Evolutionary conservation across 23 red algal species (phyloP).

Genomic region (Gracilariopsis chorda): DNA sequence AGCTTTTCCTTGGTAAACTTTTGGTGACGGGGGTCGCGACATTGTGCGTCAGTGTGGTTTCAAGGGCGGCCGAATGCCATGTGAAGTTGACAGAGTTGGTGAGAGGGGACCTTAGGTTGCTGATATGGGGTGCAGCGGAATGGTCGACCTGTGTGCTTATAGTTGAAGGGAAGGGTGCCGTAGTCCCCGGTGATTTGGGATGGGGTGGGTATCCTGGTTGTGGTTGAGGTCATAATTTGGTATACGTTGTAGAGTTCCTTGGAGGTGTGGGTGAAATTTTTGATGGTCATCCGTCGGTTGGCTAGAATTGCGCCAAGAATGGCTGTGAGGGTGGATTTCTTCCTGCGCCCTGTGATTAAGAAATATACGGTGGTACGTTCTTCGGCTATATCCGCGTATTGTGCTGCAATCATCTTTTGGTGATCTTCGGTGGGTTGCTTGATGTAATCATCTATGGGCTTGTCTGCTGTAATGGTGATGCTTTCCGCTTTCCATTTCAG

Average conservation of each 20-base stretch:
- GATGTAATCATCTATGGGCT: not conserved
- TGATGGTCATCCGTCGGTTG: not conserved
- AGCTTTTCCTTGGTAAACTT: no score
- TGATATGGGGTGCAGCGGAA: not conserved
- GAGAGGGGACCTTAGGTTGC: not conserved
- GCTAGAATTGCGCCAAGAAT: not conserved
- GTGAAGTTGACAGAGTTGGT: not conserved
- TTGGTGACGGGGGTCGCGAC: not conserved
- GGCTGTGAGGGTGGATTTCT: not conserved
- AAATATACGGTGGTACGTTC: not conserved
- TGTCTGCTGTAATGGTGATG: not conserved
- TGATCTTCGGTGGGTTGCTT: not conserved
- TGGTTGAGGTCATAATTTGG: not conserved
- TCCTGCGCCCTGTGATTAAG: not conserved
- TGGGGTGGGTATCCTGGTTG: not conserved
- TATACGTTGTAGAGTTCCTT: not conserved
- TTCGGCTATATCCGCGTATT: not conserved
- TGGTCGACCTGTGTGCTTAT: not conserved
- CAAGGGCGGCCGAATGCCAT: not conserved
- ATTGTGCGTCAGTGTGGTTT: not conserved
- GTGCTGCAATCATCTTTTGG: not conserved
- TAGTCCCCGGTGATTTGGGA: slow-evolving; percentile 13
- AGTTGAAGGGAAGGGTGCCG: not conserved
- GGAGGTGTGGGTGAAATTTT: not conserved
- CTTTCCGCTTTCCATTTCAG: no score